Evolutionary conservation across 345 rosid genomes (phyloP).

Genomic region (Sonneratia caseolaris): DNA sequence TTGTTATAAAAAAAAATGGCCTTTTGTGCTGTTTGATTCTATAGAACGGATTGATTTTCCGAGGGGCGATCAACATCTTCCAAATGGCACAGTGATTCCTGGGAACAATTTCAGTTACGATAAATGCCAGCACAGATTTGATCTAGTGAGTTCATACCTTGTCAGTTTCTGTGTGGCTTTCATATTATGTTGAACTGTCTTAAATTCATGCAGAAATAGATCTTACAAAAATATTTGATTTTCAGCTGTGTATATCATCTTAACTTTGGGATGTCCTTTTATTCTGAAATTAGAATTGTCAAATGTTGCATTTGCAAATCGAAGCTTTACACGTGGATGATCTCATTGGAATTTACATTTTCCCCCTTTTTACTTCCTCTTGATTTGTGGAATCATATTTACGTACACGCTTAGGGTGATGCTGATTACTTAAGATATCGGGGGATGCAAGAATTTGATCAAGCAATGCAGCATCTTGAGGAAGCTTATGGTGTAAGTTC

Average conservation of each 20-base stretch:
- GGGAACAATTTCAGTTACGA: slow-evolving; percentile 79
- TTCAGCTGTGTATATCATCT: neutral
- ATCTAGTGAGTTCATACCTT: slow-evolving; percentile 50
- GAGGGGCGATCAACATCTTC: slow-evolving; percentile 75
- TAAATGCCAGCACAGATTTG: slow-evolving; percentile 89
- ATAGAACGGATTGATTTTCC: slow-evolving; percentile 98
- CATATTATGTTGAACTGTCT: neutral
- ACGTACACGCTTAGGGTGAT: slow-evolving; percentile 44
- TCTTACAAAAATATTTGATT: neutral
- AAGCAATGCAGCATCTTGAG: slow-evolving; percentile 83
- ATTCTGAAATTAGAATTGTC: neutral
- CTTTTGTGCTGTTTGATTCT: slow-evolving; percentile 11
- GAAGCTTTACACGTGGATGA: too few relatives aligned
- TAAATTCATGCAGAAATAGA: neutral
- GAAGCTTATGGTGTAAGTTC: slow-evolving; percentile 62
- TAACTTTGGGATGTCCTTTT: neutral
- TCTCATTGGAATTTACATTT: too few relatives aligned
- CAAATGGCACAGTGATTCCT: slow-evolving; percentile 44
- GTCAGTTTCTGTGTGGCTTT: neutral
- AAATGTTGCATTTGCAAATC: neutral
- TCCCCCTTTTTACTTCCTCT: neutral
- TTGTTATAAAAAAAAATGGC: neutral
- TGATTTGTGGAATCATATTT: neutral
- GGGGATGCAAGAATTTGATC: slow-evolving; percentile 94
- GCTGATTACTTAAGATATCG: slow-evolving; percentile 65